Percentiles rank a stretch among this genome's conserved stretches.
Evolutionary conservation across 73 alveolate genomes (phyloP).

Genomic region (Paramecium biaurelia): DNA sequence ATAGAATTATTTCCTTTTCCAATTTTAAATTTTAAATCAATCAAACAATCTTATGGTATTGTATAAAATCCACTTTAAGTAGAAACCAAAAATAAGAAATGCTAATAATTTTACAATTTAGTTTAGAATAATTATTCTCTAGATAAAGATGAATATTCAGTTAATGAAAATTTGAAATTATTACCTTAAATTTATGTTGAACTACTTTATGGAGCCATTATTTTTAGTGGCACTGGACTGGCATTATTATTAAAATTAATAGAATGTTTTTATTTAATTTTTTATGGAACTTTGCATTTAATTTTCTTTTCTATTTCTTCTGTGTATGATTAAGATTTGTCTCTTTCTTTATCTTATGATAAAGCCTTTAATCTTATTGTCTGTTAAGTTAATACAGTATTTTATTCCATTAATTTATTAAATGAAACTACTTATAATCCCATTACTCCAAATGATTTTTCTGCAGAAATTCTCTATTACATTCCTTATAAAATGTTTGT

Average conservation of each 20-base stretch:
- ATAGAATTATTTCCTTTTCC: constrained; percentile 30
- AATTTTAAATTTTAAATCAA: constrained; percentile 5
- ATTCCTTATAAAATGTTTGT: not conserved
- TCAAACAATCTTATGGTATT: not conserved
- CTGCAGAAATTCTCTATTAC: not conserved
- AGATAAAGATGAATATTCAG: not conserved
- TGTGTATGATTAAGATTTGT: not conserved
- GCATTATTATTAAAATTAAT: not conserved
- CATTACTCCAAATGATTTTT: not conserved
- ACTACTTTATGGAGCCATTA: not conserved
- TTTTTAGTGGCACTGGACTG: not conserved
- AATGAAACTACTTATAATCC: constrained; percentile 2
- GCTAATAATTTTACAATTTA: constrained; percentile 15
- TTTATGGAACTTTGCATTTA: not conserved
- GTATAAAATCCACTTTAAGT: constrained; percentile 32
- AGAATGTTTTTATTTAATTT: not conserved
- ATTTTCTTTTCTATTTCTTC: not conserved
- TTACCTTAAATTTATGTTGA: not conserved
- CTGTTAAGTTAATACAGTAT: not conserved
- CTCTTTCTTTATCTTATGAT: not conserved
- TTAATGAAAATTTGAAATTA: constrained; percentile 18
- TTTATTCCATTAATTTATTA: not conserved
- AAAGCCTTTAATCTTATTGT: not conserved
- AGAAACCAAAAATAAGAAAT: not conserved
- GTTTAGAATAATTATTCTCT: not conserved